Base-by-base conservation (phyloP, 495 filamentous ascomycete species). In the Umbilicaria muhlenbergii region DNA sequence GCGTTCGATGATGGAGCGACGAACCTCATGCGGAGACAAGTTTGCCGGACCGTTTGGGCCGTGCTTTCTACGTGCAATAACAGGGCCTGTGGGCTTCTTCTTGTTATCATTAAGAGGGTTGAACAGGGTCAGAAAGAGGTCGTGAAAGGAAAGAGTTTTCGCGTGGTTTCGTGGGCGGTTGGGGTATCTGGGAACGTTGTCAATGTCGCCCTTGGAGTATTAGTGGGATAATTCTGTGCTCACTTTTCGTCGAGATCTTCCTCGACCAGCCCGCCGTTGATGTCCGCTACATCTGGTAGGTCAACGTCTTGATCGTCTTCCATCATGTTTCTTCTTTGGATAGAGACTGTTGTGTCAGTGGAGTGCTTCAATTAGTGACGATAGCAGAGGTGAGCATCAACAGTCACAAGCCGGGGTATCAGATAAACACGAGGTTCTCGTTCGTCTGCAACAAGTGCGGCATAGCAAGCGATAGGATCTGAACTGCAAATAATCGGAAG, bases 81-180 rank as follows among this genome's bases (percentile, higher is more conserved):
- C 50, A 5, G 71, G 66, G 2, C 70, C 74, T 1, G 70, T 61
- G 4, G 78, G 76, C 42, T 80, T 81, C 58, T 87, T 87, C 51
- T 81, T 87, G 54, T 83, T 84, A 7, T 86, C 78, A 40, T 75
- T 85, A 2, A 98, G 66, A 3, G 87, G 86, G 55, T 91, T 80
- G 67, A 98, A 98, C 3, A 98, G 75, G 18, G 67, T 65, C 32
- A 68, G 56, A 60, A 80, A 85, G 1, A 98, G 71, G 11, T 82
- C 75, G 50, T 84, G 77, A 58, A 96, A 98, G n/a, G 77, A 75
- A 2, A 91, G 63, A 1, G 89, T 94, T 36, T 72, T 66, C 18
- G 75, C 75, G 49, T 77, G 74, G 57, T 96, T 98, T 40, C 63
- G 73, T 2, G 91, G 91, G 8, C 87, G 75, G 54, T 88, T 79